These are phyloP conservation scores for Morella rubra DNA, from an alignment of 306 rosid species.

Conservation along the genomic window DNA sequence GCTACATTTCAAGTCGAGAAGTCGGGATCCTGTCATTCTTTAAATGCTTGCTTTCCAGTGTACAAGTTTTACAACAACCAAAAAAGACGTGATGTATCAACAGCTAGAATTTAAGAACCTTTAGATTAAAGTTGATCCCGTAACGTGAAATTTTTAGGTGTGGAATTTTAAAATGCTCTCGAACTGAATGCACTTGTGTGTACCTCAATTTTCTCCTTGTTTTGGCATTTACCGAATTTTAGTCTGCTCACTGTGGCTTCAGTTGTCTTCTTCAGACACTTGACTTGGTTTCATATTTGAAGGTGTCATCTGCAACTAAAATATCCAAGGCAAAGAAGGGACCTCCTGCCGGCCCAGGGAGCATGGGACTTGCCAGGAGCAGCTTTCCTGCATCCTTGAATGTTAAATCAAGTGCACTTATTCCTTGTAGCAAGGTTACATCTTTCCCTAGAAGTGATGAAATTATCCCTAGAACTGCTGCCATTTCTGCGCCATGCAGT, in stretches of 20 bases:
- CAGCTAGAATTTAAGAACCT: neutral
- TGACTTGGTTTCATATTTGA: constrained; percentile 12
- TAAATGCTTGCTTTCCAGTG: neutral
- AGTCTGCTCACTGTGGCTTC: neutral
- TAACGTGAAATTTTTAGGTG: too few relatives aligned
- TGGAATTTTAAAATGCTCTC: neutral
- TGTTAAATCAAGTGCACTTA: constrained; percentile 45
- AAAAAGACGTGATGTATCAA: neutral
- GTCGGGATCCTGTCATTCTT: neutral
- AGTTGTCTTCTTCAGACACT: neutral
- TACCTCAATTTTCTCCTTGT: neutral
- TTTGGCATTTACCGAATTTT: neutral
- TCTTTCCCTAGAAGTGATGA: constrained; percentile 36
- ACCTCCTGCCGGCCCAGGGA: constrained; percentile 30
- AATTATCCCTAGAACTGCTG: constrained; percentile 25
- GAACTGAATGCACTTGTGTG: neutral
- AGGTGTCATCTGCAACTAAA: constrained; percentile 65
- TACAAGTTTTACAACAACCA: neutral
- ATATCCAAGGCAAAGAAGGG: constrained; percentile 68
- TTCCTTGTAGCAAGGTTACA: constrained; percentile 40
- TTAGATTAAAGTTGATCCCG: neutral
- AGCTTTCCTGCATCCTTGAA: constrained; percentile 29
- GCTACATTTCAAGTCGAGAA: too few relatives aligned
- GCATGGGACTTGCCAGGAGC: constrained; percentile 25
- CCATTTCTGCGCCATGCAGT: constrained; percentile 34